These are phyloP conservation scores for Saccharomyces cerevisiae DNA, from an alignment of 805 yeast genomes.

Conservation along the genomic window DNA sequence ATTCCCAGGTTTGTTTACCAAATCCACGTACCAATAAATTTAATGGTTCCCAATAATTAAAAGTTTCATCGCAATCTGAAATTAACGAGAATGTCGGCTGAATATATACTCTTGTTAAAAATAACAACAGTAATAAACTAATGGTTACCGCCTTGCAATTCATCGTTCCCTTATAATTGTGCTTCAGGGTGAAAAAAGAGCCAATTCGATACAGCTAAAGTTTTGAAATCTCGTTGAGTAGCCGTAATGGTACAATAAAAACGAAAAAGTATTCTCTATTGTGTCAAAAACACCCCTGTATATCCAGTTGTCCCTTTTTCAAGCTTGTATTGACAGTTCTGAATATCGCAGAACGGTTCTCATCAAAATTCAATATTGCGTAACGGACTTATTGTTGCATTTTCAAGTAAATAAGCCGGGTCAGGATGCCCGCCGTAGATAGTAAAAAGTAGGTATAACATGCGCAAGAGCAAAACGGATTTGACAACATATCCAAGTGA, in stretches of 20 bases:
- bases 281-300: background rate
- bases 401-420: background rate
- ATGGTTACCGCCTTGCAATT: conserved; percentile 5
- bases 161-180: background rate
- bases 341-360: background rate
- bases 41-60: conserved; percentile 91
- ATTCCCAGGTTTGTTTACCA: conserved; percentile 95
- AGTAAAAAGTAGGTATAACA: background rate
- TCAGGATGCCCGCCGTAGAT: background rate
- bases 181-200: background rate
- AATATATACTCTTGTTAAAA: conserved; percentile 28
- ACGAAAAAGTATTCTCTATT: background rate
- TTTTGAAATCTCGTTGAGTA: background rate
- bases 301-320: background rate
- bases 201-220: background rate
- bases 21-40: conserved; percentile 69
- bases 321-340: background rate
- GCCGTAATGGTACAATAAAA: background rate
- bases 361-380: background rate
- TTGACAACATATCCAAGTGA: background rate
- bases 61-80: conserved; percentile 88
- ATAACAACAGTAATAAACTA: conserved; percentile 17
- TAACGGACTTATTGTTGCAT: background rate
- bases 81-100: conserved; percentile 49
- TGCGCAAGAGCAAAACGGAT: background rate